phyloP scores from a whole-genome alignment of 495 filamentous ascomycete genomes.

The Aspergillus haitiensis region DNA sequence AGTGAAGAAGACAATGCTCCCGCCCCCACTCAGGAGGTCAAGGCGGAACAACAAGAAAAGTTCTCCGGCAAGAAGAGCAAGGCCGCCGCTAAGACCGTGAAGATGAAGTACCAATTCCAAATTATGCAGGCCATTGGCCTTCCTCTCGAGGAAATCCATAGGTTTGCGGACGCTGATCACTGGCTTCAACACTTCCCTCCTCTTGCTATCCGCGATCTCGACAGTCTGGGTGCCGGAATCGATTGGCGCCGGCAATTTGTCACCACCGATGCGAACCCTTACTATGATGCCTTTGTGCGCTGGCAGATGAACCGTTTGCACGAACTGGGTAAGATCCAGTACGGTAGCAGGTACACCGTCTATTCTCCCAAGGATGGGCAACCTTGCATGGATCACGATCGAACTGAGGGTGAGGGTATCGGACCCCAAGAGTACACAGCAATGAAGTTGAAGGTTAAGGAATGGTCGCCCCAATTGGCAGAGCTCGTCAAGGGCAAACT shows the following conservation, averaged over 20 bases:
- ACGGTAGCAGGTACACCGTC: conserved; percentile 90
- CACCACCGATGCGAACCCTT: conserved; percentile 95
- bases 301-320: conserved; percentile 97
- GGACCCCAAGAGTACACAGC: conserved; percentile 90
- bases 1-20: conserved; percentile 44
- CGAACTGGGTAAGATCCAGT: conserved; percentile 90
- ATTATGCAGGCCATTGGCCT: conserved; percentile 87
- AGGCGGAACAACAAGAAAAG: conserved; percentile 83
- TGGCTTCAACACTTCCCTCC: conserved; percentile 91
- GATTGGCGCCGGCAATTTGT: conserved; percentile 92
- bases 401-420: conserved; percentile 87
- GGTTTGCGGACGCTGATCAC: conserved; percentile 81
- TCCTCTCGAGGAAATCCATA: conserved; percentile 81
- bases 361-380: conserved; percentile 97
- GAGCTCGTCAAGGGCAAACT: conserved; percentile 72
- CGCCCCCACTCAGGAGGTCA: conserved; percentile 57
- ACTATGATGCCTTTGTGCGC: conserved; percentile 91
- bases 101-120: conserved; percentile 87
- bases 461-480: conserved; percentile 75
- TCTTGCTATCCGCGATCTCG: conserved; percentile 75
- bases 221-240: conserved; percentile 78
- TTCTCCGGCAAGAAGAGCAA: conserved; percentile 95
- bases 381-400: conserved; percentile 96
- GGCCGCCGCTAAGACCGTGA: conserved; percentile 83
- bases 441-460: conserved; percentile 82